Evolutionary conservation across 164 flowering plant genomes (phyloP), one percentile per base, ranked within the genome.

Genomic region (Nelumbo lutea): DNA sequence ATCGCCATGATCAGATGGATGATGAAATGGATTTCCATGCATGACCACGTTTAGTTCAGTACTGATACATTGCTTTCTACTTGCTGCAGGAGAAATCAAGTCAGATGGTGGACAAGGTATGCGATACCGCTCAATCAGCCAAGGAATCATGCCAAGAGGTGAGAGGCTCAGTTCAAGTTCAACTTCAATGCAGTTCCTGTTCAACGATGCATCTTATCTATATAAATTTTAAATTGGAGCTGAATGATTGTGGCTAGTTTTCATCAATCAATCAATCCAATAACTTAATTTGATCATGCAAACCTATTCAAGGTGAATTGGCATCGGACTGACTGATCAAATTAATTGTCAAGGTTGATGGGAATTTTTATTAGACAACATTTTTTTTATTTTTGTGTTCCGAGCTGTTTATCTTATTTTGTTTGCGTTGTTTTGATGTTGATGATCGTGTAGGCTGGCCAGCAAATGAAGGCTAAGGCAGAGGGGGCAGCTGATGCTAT

Each of bases 61-160:
- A 56, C 44, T 43, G 38, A 57, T 57, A 15, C 46, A 10, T 0
- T 44, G 5, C 6, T 3, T 48, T 10, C 5, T 67, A 9, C 59
- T 47, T 71, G 59, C 47, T 74, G 41, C 73, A 85, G 90, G 85
- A 73, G 38, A 83, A 83, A 77, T 67, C 65, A 59, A 74, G 72
- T 64, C 63, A 70, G 47, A 48, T 83, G 81, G 42, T 74, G 79
- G 86, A 82, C 70, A 75, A 79, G 73, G 85, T 81, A 45, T 51
- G 75, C 59, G 51, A 68, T 53, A 64, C 81, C 61, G 81, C 84
- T 14, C 80, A 83, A 64, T 74, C 86, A 63, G 81, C 75, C 51
- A 82, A 79, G 74, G 84, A 83, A 6, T 80, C 88, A 10, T 64
- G 76, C 70, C 82, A 79, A 50, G 73, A 80, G 77, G 87, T 83